Evolutionary conservation across 2,329 filamentous ascomycete species (phyloP).

Genomic region (Alternaria sp.): DNA sequence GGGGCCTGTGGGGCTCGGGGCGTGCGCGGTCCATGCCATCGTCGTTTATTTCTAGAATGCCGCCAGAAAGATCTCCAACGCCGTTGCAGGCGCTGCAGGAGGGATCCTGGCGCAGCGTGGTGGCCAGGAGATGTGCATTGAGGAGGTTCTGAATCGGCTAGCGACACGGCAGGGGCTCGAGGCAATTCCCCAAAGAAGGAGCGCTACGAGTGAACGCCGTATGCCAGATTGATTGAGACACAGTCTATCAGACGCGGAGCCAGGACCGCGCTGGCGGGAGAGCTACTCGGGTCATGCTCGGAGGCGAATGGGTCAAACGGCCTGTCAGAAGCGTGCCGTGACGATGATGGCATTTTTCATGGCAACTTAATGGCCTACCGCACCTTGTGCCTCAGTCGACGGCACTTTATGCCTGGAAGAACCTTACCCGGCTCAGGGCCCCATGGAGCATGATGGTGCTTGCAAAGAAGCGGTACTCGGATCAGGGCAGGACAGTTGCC

Average conservation of each 20-base stretch:
- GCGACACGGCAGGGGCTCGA: constrained; percentile 40
- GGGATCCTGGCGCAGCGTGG: constrained; percentile 47
- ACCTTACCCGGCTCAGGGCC: constrained; percentile 34
- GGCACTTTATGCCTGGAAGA: constrained; percentile 43
- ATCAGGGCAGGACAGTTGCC: constrained; percentile 42
- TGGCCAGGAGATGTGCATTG: constrained; percentile 50
- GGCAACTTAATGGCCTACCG: constrained; percentile 25
- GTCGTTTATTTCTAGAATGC: constrained; percentile 55
- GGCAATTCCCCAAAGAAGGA: constrained; percentile 44
- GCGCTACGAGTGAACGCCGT: constrained; percentile 46
- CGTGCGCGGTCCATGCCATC: constrained; percentile 42
- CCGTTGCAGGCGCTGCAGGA: constrained; percentile 51
- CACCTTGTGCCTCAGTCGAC: constrained; percentile 32
- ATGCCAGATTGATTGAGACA: constrained; percentile 47
- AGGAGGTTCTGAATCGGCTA: constrained; percentile 45
- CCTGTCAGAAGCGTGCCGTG: constrained; percentile 3
- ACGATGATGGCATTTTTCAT: constrained; percentile 9
- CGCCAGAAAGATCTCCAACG: constrained; percentile 53
- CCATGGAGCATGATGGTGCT: constrained; percentile 37
- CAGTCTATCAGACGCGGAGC: constrained; percentile 34
- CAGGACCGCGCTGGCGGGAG: constrained; percentile 34
- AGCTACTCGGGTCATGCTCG: constrained; percentile 35
- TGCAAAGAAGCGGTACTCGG: constrained; percentile 39
- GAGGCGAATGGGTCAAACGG: constrained; percentile 19
- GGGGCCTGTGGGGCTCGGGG: constrained; percentile 34